Evolutionary conservation across 2,329 filamentous ascomycete species (phyloP).

Genomic region (Dactylellina haptotyla): DNA sequence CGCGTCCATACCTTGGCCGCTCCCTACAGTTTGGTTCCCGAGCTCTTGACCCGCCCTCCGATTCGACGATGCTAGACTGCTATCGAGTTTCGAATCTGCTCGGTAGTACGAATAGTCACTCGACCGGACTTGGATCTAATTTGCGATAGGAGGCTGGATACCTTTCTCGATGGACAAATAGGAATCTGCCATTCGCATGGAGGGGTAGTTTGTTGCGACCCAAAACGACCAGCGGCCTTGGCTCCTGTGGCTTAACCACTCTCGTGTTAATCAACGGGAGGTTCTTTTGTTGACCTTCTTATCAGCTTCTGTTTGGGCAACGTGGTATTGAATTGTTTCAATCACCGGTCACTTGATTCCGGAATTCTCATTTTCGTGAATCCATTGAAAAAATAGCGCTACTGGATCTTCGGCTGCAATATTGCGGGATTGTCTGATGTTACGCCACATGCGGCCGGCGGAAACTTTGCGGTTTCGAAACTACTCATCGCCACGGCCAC

Average conservation of each 20-base stretch:
- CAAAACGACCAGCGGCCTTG: not conserved
- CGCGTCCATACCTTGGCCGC: conserved; percentile 2
- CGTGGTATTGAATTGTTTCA: too few species aligned
- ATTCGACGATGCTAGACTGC: conserved; percentile 10
- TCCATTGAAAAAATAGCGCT: too few species aligned
- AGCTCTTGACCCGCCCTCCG: conserved; percentile 15
- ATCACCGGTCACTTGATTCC: too few species aligned
- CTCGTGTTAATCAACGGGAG: not conserved
- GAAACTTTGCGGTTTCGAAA: too few species aligned
- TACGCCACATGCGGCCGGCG: too few species aligned
- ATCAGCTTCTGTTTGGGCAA: too few species aligned
- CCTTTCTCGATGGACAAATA: conserved; percentile 16
- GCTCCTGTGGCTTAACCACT: not conserved
- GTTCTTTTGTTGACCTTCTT: too few species aligned
- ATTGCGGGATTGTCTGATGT: too few species aligned
- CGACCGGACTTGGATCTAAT: not conserved
- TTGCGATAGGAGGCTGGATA: not conserved
- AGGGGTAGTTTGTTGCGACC: conserved; percentile 6
- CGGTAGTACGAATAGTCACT: not conserved
- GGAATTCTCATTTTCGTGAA: too few species aligned
- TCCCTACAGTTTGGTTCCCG: not conserved
- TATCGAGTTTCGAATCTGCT: not conserved
- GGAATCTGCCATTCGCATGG: conserved; percentile 13
- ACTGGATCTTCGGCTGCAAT: too few species aligned
- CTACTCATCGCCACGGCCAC: too few species aligned